A percentile compares a stretch with the other conserved stretches of the same genome.
These are phyloP conservation scores for Vigna nakashimae DNA, from an alignment of 306 rosid species.

Conservation along the genomic window DNA sequence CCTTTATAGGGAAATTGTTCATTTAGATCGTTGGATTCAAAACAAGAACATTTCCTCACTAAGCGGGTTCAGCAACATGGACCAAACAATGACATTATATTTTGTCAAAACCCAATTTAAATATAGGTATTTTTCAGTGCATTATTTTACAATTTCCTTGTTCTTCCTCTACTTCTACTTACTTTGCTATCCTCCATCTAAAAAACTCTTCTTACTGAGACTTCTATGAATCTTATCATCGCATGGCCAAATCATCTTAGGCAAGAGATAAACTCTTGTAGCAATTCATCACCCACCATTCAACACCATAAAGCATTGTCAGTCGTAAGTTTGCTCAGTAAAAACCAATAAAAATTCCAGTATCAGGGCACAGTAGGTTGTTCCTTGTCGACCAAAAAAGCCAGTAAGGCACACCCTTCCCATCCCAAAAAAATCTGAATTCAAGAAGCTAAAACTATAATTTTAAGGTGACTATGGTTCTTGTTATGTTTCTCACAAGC, in stretches of 20 bases:
- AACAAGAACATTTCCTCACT: neutral
- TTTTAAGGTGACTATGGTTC: slow-evolving; percentile 35
- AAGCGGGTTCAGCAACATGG: neutral
- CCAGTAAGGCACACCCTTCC: neutral
- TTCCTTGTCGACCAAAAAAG: slow-evolving; percentile 13
- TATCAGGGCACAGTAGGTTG: neutral
- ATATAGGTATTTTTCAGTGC: neutral
- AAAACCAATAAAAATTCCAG: slow-evolving; percentile 4
- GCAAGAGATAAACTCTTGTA: neutral
- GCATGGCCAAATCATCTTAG: slow-evolving; percentile 10
- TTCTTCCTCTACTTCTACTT: neutral
- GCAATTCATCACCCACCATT: too few species aligned
- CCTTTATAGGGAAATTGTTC: neutral
- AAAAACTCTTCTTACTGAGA: slow-evolving; percentile 10
- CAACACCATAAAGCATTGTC: too few species aligned
- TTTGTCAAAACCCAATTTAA: slow-evolving; percentile 4
- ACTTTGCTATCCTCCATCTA: slow-evolving; percentile 5
- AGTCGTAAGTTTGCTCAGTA: neutral
- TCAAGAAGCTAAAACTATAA: slow-evolving; percentile 35
- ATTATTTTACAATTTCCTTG: neutral
- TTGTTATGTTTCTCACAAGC: slow-evolving; percentile 19
- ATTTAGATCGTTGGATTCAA: neutral
- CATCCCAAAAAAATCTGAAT: neutral
- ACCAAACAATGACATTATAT: neutral
- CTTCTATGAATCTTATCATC: slow-evolving; percentile 14